These are phyloP conservation scores for Nepenthes mirabilis DNA, from an alignment of 148 eudicot genomes.

Conservation along the genomic window DNA sequence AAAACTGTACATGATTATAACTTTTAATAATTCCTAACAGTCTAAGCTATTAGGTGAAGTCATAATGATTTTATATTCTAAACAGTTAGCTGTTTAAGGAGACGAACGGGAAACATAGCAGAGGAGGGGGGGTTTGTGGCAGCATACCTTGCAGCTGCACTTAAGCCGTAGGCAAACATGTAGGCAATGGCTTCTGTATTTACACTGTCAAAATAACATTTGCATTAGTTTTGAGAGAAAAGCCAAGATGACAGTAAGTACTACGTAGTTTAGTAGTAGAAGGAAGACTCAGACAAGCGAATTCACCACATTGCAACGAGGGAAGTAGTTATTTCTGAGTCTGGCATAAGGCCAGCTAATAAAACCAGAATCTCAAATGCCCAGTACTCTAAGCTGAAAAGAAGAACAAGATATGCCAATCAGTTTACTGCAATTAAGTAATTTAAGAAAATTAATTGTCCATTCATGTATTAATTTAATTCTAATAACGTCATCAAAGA, in stretches of 20 bases:
- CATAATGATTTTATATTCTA: too few relatives aligned
- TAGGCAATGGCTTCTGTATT: conserved; percentile 70
- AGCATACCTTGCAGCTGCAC: conserved; percentile 71
- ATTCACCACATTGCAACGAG: conserved; percentile 78
- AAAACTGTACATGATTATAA: too few relatives aligned
- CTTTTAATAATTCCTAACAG: too few relatives aligned
- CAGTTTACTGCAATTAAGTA: neutral
- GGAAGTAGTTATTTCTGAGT: conserved; percentile 61
- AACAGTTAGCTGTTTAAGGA: too few relatives aligned
- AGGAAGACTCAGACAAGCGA: neutral
- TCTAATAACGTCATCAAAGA: too few relatives aligned
- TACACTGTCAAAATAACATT: conserved; percentile 27
- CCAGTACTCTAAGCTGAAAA: conserved; percentile 75
- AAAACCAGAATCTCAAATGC: conserved; percentile 81
- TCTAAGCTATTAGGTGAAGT: too few relatives aligned
- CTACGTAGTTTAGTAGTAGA: neutral
- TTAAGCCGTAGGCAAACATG: conserved; percentile 65
- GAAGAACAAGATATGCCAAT: neutral
- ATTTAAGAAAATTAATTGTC: too few relatives aligned
- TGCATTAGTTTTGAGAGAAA: too few relatives aligned
- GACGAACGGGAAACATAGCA: neutral
- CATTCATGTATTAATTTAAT: too few relatives aligned
- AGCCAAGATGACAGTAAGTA: neutral
- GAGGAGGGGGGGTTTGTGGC: neutral
- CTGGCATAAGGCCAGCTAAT: conserved; percentile 73